Conservation (phyloP, 1,284 basidiomycete species). For the Sanguinoderma infundibulare region DNA sequence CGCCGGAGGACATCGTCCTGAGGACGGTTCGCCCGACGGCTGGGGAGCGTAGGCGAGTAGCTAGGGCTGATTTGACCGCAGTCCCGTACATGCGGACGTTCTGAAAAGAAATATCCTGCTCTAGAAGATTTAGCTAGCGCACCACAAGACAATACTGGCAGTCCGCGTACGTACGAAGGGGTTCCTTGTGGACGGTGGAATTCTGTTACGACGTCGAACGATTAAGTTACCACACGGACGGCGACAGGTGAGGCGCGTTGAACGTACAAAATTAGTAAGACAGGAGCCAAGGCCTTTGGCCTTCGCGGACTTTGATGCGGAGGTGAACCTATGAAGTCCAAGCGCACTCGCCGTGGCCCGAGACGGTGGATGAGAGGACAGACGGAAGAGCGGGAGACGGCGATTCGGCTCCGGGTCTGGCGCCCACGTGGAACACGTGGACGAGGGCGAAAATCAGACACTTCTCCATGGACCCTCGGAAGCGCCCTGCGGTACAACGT, state of each 20-base stretch:
- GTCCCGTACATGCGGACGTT: slow-evolving; percentile 6
- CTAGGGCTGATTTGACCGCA: slow-evolving; percentile 3
- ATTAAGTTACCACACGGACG: neutral
- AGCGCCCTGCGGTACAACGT: no score
- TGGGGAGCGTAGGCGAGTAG: neutral
- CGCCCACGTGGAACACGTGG: no score
- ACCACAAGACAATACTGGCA: neutral
- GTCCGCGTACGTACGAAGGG: neutral
- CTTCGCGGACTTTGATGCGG: no score
- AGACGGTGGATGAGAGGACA: no score
- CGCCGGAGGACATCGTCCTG: slow-evolving; percentile 32
- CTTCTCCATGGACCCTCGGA: no score
- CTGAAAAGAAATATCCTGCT: neutral
- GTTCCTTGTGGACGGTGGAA: neutral
- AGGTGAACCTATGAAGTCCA: no score
- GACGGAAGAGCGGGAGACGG: no score
- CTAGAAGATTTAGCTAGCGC: neutral
- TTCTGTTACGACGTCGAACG: neutral
- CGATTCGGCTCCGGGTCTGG: no score
- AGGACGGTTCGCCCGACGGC: neutral
- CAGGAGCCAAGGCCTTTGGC: no score
- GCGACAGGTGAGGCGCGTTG: neutral
- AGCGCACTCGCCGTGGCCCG: no score
- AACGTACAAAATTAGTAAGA: no score
- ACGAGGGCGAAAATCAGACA: no score